These are phyloP conservation scores for Linanthus parryae DNA, from an alignment of 148 eudicot species.

Conservation along the genomic window DNA sequence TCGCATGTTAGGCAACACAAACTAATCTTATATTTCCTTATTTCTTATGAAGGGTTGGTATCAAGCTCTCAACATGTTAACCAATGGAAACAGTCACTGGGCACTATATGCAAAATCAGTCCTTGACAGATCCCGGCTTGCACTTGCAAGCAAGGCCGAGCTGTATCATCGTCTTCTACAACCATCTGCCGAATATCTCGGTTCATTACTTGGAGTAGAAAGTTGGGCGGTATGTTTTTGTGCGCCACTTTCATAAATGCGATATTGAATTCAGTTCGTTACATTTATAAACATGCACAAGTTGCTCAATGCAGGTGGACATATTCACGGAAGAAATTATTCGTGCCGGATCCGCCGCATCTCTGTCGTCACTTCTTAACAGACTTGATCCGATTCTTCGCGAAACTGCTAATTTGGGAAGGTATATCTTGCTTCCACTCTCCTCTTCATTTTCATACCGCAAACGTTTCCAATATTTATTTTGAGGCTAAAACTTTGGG, in stretches of 20 bases:
- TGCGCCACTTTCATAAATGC: not conserved
- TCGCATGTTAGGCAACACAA: not conserved
- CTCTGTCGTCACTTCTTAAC: slow-evolving; percentile 87
- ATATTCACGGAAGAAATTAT: slow-evolving; percentile 96
- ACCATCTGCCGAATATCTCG: slow-evolving; percentile 97
- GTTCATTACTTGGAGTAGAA: slow-evolving; percentile 83
- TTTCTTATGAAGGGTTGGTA: slow-evolving; percentile 82
- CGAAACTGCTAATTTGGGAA: slow-evolving; percentile 86
- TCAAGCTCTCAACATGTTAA: slow-evolving; percentile 61
- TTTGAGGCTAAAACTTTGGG: no score
- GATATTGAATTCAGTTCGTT: no score
- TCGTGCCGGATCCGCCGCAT: slow-evolving; percentile 97
- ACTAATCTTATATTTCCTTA: slow-evolving; percentile 8
- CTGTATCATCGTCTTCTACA: slow-evolving; percentile 71
- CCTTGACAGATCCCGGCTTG: slow-evolving; percentile 88
- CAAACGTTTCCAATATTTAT: no score
- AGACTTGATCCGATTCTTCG: slow-evolving; percentile 94
- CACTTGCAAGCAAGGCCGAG: slow-evolving; percentile 91
- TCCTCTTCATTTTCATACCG: no score
- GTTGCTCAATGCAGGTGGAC: slow-evolving; percentile 49
- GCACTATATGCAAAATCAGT: slow-evolving; percentile 95
- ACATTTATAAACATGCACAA: no score
- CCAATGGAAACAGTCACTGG: slow-evolving; percentile 56
- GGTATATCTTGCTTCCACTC: slow-evolving; percentile 33
- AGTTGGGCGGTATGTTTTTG: slow-evolving; percentile 80